Evolutionary conservation across 2,329 filamentous ascomycete species (phyloP).

Genomic region (Monosporascus sp.): DNA sequence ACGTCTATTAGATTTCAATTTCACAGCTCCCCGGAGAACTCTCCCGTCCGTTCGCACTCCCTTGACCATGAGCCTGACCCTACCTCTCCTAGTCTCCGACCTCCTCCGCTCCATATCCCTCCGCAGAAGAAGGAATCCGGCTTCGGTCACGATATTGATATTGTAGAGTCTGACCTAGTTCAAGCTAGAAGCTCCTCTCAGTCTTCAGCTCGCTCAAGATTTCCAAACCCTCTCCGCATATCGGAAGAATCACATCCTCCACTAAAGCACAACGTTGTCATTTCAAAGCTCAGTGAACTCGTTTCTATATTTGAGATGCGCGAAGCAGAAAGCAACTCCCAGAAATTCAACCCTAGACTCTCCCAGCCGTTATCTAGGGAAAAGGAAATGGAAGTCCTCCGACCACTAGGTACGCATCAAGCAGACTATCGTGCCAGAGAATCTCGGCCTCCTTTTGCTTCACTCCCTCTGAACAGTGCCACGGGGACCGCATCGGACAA

Average conservation of each 20-base stretch:
- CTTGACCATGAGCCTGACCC: neutral
- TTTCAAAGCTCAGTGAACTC: neutral
- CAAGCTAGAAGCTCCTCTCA: neutral
- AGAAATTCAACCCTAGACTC: neutral
- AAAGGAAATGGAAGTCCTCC: neutral
- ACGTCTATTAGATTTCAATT: too few species aligned
- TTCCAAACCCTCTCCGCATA: neutral
- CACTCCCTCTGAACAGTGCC: neutral
- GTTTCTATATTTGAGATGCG: neutral
- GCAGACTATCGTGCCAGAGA: neutral
- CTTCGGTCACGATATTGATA: neutral
- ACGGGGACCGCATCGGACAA: slow-evolving; percentile 3
- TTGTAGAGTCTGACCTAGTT: neutral
- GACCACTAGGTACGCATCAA: neutral
- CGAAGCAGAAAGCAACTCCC: neutral
- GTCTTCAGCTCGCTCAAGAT: neutral
- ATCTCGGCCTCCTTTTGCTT: neutral
- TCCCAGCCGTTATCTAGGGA: neutral
- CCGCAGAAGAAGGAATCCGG: neutral
- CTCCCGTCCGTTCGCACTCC: neutral
- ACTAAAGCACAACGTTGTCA: neutral
- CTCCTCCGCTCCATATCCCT: neutral
- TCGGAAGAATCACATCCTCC: neutral
- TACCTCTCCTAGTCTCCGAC: neutral
- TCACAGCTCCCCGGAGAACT: neutral